Percentiles rank a stretch among this genome's conserved stretches.
phyloP scores from a whole-genome alignment of 352 stramenopile genomes.

The Phytophthora litchii region DNA sequence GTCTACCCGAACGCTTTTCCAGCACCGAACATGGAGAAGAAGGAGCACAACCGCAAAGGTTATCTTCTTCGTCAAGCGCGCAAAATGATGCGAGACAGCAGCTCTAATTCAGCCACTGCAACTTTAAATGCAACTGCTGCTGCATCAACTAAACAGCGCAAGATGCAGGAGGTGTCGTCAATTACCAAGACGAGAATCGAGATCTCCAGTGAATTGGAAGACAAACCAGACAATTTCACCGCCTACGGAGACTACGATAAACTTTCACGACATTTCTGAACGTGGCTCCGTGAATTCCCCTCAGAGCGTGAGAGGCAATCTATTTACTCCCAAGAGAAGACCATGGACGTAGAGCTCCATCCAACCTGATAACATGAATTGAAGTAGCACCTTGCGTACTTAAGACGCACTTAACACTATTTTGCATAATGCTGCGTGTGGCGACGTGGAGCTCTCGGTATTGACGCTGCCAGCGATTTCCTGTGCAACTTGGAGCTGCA shows the following conservation, averaged over 20 bases:
- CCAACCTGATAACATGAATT: conserved; percentile 23
- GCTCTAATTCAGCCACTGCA: conserved; percentile 2
- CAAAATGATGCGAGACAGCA: conserved; percentile 45
- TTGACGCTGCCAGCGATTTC: conserved; percentile 3
- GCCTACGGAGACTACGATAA: conserved; percentile 13
- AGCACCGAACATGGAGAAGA: conserved; percentile 42
- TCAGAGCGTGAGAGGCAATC: conserved; percentile 23
- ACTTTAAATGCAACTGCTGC: not conserved
- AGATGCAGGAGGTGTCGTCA: conserved; percentile 1
- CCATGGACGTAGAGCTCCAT: conserved; percentile 2
- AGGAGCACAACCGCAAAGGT: conserved; percentile 80
- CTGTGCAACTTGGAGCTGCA: no score
- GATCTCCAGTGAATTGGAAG: conserved; percentile 13
- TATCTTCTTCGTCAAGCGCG: conserved; percentile 69
- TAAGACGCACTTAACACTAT: conserved; percentile 18
- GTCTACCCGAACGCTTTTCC: conserved; percentile 13
- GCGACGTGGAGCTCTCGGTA: conserved; percentile 29
- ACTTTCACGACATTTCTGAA: conserved; percentile 28
- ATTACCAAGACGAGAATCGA: conserved; percentile 14
- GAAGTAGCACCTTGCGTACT: conserved; percentile 21
- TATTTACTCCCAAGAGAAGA: conserved; percentile 38
- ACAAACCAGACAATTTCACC: conserved; percentile 11
- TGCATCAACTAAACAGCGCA: conserved; percentile 12
- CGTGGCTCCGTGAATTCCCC: not conserved
- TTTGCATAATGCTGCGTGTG: conserved; percentile 25